Conservation (phyloP, 768 basidiomycete genomes). For the Termitomyces sp. region DNA sequence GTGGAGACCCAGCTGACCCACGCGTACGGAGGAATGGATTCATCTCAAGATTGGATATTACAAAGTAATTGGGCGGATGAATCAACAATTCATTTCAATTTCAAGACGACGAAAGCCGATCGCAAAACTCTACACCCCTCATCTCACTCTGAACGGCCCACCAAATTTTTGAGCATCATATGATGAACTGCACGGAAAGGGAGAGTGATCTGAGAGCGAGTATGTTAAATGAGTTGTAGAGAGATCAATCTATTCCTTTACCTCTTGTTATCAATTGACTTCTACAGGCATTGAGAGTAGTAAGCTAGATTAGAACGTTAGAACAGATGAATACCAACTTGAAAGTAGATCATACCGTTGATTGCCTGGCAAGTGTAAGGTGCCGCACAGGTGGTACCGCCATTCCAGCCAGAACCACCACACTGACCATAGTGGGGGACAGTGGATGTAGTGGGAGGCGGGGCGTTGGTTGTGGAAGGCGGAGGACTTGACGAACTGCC, state of each 20-base stretch:
- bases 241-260: background rate
- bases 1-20: background rate
- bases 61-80: background rate
- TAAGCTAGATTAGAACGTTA: background rate
- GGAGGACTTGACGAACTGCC: background rate
- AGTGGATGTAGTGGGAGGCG: background rate
- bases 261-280: background rate
- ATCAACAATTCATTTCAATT: background rate
- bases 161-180: background rate
- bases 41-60: background rate
- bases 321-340: background rate
- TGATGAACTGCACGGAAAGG: background rate
- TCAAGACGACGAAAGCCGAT: background rate
- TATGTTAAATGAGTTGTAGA: background rate
- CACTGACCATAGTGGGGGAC: background rate
- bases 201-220: background rate
- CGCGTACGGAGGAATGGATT: background rate
- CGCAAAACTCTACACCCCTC: background rate
- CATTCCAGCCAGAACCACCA: slow-evolving; percentile 1
- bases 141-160: background rate
- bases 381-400: background rate
- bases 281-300: background rate
- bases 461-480: background rate
- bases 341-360: background rate
- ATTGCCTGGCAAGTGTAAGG: background rate